These are phyloP conservation scores for Zymoseptoria passerinii DNA, from an alignment of 2,329 filamentous ascomycete genomes.

Conservation along the genomic window DNA sequence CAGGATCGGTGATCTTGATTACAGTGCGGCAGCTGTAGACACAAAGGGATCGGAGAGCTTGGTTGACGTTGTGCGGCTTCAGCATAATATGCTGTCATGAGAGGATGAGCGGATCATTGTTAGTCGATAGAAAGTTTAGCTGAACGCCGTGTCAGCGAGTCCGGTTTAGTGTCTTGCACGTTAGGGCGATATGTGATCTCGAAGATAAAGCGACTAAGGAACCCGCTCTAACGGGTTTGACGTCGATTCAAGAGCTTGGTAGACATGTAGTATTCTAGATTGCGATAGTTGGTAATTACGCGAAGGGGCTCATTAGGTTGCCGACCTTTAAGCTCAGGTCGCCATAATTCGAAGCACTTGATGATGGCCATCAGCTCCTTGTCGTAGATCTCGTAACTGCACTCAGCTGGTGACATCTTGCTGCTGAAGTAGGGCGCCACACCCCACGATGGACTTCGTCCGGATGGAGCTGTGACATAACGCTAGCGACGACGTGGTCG, in stretches of 20 bases:
- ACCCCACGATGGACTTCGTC: no score
- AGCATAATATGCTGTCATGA: background rate
- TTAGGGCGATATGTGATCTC: slow-evolving; percentile 21
- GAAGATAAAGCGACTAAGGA: slow-evolving; percentile 22
- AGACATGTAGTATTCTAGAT: slow-evolving; percentile 26
- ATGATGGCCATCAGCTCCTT: slow-evolving; percentile 28
- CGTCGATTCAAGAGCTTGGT: slow-evolving; percentile 25
- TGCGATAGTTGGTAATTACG: slow-evolving; percentile 26
- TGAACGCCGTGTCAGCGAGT: slow-evolving; percentile 10
- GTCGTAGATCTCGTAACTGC: slow-evolving; percentile 10
- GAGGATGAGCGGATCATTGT: background rate
- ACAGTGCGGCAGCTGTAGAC: background rate
- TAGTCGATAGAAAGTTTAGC: background rate
- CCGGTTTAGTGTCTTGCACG: slow-evolving; percentile 13
- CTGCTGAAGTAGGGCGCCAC: slow-evolving; percentile 5
- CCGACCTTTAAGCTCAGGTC: slow-evolving; percentile 16
- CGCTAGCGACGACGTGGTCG: background rate
- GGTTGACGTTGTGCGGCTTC: background rate
- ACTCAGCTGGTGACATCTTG: slow-evolving; percentile 6
- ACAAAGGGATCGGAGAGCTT: background rate
- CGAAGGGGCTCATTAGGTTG: slow-evolving; percentile 3
- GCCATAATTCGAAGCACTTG: slow-evolving; percentile 21
- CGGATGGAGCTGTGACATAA: background rate
- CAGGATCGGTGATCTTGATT: no score
- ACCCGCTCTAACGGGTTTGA: slow-evolving; percentile 23